Evolutionary conservation across 257 asterid species (phyloP).

Genomic region (Plectranthus barbatus): DNA sequence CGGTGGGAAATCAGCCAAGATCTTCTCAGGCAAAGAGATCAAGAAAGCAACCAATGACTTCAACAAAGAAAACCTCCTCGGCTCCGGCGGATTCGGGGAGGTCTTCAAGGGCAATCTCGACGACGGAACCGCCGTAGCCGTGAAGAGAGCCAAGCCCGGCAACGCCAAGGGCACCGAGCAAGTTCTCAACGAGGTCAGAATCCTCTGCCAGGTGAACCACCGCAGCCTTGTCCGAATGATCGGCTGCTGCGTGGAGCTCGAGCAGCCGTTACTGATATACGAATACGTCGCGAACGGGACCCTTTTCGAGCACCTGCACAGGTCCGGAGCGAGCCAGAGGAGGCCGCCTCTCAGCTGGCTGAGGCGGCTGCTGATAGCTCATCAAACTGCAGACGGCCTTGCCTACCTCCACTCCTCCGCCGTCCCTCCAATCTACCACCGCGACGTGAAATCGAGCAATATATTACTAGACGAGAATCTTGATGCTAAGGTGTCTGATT

Average conservation of each 20-base stretch:
- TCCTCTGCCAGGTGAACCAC: slow-evolving; percentile 56
- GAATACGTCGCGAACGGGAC: slow-evolving; percentile 47
- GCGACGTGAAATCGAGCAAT: slow-evolving; percentile 53
- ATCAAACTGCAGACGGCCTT: slow-evolving; percentile 38
- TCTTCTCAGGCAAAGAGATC: slow-evolving; percentile 47
- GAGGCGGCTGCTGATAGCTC: slow-evolving; percentile 34
- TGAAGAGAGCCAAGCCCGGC: slow-evolving; percentile 51
- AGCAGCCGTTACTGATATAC: slow-evolving; percentile 42
- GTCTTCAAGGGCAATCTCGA: slow-evolving; percentile 52
- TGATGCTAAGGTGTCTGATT: slow-evolving; percentile 52
- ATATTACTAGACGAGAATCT: slow-evolving; percentile 43
- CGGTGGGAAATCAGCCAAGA: slow-evolving; percentile 46
- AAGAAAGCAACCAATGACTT: slow-evolving; percentile 50
- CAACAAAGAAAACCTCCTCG: slow-evolving; percentile 36
- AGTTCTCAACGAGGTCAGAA: slow-evolving; percentile 51
- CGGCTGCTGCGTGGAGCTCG: slow-evolving; percentile 58
- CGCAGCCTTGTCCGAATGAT: slow-evolving; percentile 39
- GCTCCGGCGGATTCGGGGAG: slow-evolving; percentile 59
- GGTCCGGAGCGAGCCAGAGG: slow-evolving; percentile 4
- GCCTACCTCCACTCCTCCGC: slow-evolving; percentile 58
- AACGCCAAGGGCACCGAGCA: slow-evolving; percentile 43
- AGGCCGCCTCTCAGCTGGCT: slow-evolving; percentile 36
- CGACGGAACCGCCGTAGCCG: slow-evolving; percentile 40
- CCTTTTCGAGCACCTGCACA: slow-evolving; percentile 47
- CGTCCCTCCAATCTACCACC: slow-evolving; percentile 45